A percentile compares a stretch with the other conserved stretches of the same genome.
These are phyloP conservation scores for Cyclotella sp. DNA, from an alignment of 108 stramenopile genomes.

Conservation along the genomic window DNA sequence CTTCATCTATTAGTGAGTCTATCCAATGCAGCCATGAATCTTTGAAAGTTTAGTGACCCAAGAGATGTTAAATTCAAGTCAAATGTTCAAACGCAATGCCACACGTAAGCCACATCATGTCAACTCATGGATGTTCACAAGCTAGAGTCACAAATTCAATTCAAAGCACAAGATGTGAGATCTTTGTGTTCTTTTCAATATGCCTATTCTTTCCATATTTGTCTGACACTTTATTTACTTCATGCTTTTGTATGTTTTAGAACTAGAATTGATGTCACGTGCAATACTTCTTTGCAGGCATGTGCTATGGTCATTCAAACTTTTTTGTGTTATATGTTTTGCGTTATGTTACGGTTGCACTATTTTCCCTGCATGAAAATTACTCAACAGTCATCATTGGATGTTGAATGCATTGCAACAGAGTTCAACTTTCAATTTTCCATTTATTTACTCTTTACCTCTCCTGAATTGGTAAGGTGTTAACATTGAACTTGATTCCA, in stretches of 20 bases:
- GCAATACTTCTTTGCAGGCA: slow-evolving; percentile 42
- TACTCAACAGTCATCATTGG: neutral
- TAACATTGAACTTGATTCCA: slow-evolving; percentile 40
- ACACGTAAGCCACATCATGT: slow-evolving; percentile 7
- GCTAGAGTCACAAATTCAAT: slow-evolving; percentile 7
- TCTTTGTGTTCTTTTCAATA: neutral
- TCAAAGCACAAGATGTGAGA: slow-evolving; percentile 9
- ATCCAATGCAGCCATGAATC: slow-evolving; percentile 12
- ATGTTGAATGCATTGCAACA: neutral
- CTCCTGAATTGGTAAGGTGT: slow-evolving; percentile 38
- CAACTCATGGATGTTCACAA: neutral
- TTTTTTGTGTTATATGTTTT: too few relatives aligned
- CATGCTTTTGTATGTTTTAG: neutral
- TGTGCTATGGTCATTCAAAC: slow-evolving; percentile 33
- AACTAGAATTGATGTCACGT: slow-evolving; percentile 40
- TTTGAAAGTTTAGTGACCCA: slow-evolving; percentile 9
- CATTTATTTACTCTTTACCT: slow-evolving; percentile 32
- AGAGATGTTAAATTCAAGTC: neutral
- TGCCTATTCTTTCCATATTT: neutral
- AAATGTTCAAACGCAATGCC: neutral
- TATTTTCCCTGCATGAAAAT: neutral
- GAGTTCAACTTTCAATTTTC: slow-evolving; percentile 24
- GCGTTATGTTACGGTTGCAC: neutral
- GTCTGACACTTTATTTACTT: neutral
- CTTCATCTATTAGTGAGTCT: neutral